A percentile compares a stretch with the other conserved stretches of the same genome.
phyloP scores from a whole-genome alignment of 257 asterid species.

The Solanum appendiculatum region DNA sequence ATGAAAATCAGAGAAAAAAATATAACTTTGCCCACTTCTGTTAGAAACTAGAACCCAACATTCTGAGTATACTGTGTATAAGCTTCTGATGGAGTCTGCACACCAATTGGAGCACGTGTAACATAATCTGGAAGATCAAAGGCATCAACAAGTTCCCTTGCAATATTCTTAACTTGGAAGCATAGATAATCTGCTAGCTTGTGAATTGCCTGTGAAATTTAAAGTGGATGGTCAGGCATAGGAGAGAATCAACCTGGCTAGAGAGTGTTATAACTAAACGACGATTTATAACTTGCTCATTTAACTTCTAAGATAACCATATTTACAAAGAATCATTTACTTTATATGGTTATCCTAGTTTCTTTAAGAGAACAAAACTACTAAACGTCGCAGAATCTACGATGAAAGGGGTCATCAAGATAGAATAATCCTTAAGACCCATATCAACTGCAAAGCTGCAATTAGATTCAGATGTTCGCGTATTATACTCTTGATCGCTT shows the following conservation, averaged over 20 bases:
- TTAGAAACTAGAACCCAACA: conserved; percentile 48
- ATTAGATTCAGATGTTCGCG: neutral
- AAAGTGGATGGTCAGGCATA: neutral
- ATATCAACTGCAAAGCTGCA: neutral
- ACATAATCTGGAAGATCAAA: conserved; percentile 95
- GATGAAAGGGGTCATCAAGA: neutral
- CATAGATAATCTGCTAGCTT: conserved; percentile 71
- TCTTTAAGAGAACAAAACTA: neutral
- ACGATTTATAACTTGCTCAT: neutral
- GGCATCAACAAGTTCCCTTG: conserved; percentile 85
- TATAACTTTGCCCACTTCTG: neutral
- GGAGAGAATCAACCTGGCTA: neutral
- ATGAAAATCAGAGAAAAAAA: neutral
- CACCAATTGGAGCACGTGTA: conserved; percentile 83
- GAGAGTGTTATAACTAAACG: neutral
- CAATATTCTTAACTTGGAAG: conserved; percentile 80
- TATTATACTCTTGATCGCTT: neutral
- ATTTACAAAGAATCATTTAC: neutral
- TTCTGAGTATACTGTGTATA: conserved; percentile 68
- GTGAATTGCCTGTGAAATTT: conserved; percentile 75
- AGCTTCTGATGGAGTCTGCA: conserved; percentile 62
- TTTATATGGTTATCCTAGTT: neutral
- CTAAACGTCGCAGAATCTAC: neutral
- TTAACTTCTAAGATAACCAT: neutral
- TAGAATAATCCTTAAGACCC: neutral